Evolutionary conservation across 1,284 basidiomycete species (phyloP), one percentile per base, ranked within the genome.

Genomic region (Trichosporon faecale): DNA sequence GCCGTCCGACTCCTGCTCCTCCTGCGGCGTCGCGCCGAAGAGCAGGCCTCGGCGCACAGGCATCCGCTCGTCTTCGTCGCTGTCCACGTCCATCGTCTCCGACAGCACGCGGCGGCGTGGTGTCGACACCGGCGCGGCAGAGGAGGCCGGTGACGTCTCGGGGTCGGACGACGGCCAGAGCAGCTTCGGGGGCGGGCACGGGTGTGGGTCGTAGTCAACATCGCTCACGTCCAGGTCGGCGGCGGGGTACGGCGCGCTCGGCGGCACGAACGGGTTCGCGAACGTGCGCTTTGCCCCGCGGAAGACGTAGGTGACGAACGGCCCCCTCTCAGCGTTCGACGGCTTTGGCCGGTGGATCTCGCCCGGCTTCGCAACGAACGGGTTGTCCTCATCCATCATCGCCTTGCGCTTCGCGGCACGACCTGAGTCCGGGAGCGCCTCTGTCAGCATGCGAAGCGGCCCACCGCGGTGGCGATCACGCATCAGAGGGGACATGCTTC

Each of bases 281-380:
- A 80, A 82, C 0, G 79, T 74, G 65, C 79, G 79, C 64, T 82
- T 82, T 9, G 80, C 72, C 12, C 81, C 81, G 60, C 81, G 73
- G 73, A 82, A 82, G 14, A 82, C 79, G 55, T 82, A 82, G 3
- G 80, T 80, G 11, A 82, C 78, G 1, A 78, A 77, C 71, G 67
- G 64, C 74, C 71, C 60, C 77, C 76, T 66, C 68, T 67, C 16
- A 57, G 57, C 11, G 18, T 61, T 23, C 57, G n/a, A 64, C 0
- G 70, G 69, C 14, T 44, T 49, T 3, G 72, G 55, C 2, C 66
- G 64, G 2, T 72, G 67, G 16, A 69, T 57, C 65, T 81, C 78
- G 0, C 78, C 78, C 1, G 79, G 77, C 73, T 75, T 76, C 18
- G 75, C 73, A 27, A 79, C 70, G 70, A 82, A 82, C 1, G 81